Evolutionary conservation across 2,329 filamentous ascomycete genomes (phyloP).

Genomic region (Hymenoscyphus occultus): DNA sequence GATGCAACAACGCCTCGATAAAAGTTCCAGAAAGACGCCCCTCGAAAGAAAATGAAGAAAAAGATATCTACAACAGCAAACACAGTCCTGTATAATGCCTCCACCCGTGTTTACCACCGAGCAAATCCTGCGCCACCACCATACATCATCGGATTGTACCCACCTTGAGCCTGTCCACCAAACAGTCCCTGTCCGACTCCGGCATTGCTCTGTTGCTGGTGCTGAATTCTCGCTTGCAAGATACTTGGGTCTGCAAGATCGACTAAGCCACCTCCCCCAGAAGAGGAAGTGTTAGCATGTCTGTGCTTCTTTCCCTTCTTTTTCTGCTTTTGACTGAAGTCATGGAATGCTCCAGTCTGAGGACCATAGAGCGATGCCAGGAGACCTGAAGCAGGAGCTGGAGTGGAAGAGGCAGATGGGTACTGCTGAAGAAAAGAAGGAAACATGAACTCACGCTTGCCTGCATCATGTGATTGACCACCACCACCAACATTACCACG

Average conservation of each 20-base stretch:
- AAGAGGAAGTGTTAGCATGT: constrained; percentile 99
- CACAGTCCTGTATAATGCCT: constrained; percentile 29
- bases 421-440: constrained; percentile 88
- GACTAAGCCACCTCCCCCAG: constrained; percentile 97
- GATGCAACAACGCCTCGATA: constrained; percentile 34
- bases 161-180: constrained; percentile 87
- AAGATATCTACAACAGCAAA: constrained; percentile 33
- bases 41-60: constrained; percentile 34
- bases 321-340: constrained; percentile 95
- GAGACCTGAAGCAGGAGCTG: constrained; percentile 86
- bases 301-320: constrained; percentile 99
- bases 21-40: constrained; percentile 31
- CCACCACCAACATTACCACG: constrained; percentile 60
- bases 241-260: constrained; percentile 99
- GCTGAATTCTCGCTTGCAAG: constrained; percentile 95
- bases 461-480: constrained; percentile 74
- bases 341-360: constrained; percentile 77
- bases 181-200: constrained; percentile 87
- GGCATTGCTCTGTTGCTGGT: constrained; percentile 76
- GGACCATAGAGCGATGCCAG: constrained; percentile 88
- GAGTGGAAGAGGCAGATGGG: constrained; percentile 75
- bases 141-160: constrained; percentile 86
- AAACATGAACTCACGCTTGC: constrained; percentile 98
- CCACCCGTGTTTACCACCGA: constrained; percentile 57
- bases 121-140: constrained; percentile 67